Base-by-base conservation (phyloP, 352 stramenopile species). In the Phytopythium boreale region DNA sequence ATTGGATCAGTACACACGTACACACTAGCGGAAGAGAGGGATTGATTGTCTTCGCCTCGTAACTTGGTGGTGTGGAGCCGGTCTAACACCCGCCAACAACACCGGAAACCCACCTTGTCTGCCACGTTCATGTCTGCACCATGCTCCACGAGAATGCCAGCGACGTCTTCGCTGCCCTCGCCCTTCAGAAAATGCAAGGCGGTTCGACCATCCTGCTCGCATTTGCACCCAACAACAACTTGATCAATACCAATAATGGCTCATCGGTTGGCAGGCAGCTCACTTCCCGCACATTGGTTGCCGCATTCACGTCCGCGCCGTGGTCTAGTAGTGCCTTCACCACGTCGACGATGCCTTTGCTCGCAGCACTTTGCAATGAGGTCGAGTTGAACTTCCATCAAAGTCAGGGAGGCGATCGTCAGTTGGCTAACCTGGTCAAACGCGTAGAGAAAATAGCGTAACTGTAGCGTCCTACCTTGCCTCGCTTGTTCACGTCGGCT, bases 61-160 rank as follows among this genome's bases (percentile, higher is more conserved):
- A 37, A 10, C 10, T 37, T 10, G 10, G 10, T 37, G 43, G 43
- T 49, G 43, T 49, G 15, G 20, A 49, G n/a, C n/a, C n/a, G n/a
- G n/a, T n/a, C n/a, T n/a, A n/a, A n/a, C n/a, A n/a, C n/a, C n/a
- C n/a, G n/a, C n/a, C n/a, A n/a, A n/a, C n/a, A n/a, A n/a, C n/a
- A n/a, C n/a, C 43, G 43, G 43, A 49, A 49, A 49, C 43, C 20
- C 43, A 49, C 43, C 43, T 49, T 49, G 43, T 49, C 43, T 49
- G 43, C 15, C 43, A 49, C 43, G 20, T 49, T 49, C 43, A 22
- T 14, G 43, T 49, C 20, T n/a, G 43, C 15, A 8, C 43, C 11
- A n/a, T 49, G 43, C 43, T 49, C 43, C 20, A 49, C 8, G 43
- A 49, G 43, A 7, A n/a, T n/a, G 1, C 10, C 20, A 49, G 43